Evolutionary conservation across 2,329 filamentous ascomycete species (phyloP).

Genomic region (Colletotrichum tamarilloi): DNA sequence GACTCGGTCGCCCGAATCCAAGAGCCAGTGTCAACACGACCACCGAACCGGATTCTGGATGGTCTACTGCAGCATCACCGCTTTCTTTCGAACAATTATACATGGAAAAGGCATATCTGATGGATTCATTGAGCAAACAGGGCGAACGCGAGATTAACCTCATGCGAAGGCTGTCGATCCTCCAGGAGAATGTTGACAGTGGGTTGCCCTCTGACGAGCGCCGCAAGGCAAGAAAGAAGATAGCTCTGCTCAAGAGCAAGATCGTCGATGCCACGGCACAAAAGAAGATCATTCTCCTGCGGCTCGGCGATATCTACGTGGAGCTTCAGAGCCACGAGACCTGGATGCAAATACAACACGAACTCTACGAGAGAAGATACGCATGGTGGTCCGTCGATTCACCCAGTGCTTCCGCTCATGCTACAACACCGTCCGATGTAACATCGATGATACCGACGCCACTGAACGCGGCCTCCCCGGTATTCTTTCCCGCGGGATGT

Average conservation of each 20-base stretch:
- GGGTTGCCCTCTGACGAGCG: slow-evolving; percentile 35
- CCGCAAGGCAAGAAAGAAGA: slow-evolving; percentile 52
- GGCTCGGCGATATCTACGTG: slow-evolving; percentile 61
- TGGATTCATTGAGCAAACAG: slow-evolving; percentile 53
- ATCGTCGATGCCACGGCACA: slow-evolving; percentile 58
- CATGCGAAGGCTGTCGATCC: slow-evolving; percentile 48
- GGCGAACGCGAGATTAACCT: slow-evolving; percentile 50
- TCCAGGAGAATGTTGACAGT: slow-evolving; percentile 47
- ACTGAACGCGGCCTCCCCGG: slow-evolving; percentile 42
- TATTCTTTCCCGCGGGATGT: slow-evolving; percentile 45
- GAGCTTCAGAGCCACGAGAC: slow-evolving; percentile 59
- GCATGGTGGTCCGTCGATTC: slow-evolving; percentile 16
- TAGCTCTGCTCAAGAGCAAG: slow-evolving; percentile 53
- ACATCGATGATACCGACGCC: slow-evolving; percentile 37
- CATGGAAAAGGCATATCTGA: slow-evolving; percentile 59
- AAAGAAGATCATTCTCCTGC: slow-evolving; percentile 55
- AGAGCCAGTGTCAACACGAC: neutral
- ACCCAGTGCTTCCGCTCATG: slow-evolving; percentile 1
- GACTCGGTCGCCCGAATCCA: neutral
- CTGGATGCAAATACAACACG: slow-evolving; percentile 47
- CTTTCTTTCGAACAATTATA: slow-evolving; percentile 55
- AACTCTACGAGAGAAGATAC: slow-evolving; percentile 22
- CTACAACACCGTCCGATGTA: slow-evolving; percentile 3
- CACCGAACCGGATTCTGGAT: slow-evolving; percentile 20
- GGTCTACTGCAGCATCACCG: slow-evolving; percentile 46